phyloP scores from a whole-genome alignment of 2,329 filamentous ascomycete species.

The Cladorrhinum sp. region DNA sequence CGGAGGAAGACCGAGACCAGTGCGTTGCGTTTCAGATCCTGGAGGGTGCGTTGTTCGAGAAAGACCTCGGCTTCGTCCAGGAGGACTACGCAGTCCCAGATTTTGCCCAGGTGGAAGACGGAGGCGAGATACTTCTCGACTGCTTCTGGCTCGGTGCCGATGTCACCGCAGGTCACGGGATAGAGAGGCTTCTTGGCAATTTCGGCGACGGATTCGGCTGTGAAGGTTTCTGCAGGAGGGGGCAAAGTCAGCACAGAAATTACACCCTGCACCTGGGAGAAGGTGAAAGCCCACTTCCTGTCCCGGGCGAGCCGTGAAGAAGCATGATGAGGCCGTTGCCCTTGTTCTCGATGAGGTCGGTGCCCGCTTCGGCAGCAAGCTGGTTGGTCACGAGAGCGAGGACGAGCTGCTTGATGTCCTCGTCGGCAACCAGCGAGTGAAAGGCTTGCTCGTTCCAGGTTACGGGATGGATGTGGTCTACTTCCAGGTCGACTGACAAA shows the following conservation, averaged over 20 bases:
- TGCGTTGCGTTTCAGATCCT: conserved; percentile 26
- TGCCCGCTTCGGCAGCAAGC: background rate
- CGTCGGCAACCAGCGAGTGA: background rate
- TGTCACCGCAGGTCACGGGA: conserved; percentile 21
- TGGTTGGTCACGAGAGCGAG: conserved; percentile 9
- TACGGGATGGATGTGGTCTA: conserved; percentile 2
- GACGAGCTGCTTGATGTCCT: conserved; percentile 7
- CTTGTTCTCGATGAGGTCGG: conserved; percentile 34
- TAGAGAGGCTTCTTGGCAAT: conserved; percentile 25
- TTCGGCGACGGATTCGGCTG: conserved; percentile 26
- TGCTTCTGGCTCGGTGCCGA: conserved; percentile 8
- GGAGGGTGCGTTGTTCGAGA: conserved; percentile 19
- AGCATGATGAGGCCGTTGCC: conserved; percentile 26
- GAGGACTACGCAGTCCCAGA: conserved; percentile 22
- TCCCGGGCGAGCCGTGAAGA: conserved; percentile 27
- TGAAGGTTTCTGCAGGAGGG: conserved; percentile 22
- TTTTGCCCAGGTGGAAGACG: conserved; percentile 17
- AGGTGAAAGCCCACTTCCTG: conserved; percentile 23
- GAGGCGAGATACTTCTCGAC: conserved; percentile 18
- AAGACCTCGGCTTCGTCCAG: conserved; percentile 31
- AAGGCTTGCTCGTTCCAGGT: conserved; percentile 8
- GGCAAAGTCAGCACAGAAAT: too few species aligned
- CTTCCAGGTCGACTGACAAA: background rate
- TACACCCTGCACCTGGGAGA: too few species aligned
- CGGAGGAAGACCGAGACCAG: conserved; percentile 29